phyloP scores from a whole-genome alignment of 139 green algal species.

The Tetraselmis chui region DNA sequence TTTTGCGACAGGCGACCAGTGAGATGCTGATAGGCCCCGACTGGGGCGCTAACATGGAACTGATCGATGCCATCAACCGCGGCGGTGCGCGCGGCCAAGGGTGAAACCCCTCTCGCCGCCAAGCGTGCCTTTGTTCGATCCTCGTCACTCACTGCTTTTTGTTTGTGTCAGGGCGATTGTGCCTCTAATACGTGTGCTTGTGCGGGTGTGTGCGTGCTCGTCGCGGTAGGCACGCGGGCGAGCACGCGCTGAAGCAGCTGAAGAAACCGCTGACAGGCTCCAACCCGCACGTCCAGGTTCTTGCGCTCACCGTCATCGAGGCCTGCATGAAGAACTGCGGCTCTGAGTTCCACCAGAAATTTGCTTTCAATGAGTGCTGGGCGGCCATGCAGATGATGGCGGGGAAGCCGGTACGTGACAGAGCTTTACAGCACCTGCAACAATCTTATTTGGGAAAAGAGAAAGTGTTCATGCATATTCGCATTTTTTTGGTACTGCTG shows the following conservation, averaged over 20 bases:
- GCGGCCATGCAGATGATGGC: constrained; percentile 29
- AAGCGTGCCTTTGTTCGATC: no score
- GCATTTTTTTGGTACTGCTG: no score
- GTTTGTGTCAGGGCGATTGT: no score
- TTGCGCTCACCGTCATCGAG: constrained; percentile 47
- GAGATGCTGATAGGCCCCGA: constrained; percentile 36
- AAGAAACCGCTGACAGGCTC: constrained; percentile 17
- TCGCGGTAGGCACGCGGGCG: not conserved
- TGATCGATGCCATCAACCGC: constrained; percentile 43
- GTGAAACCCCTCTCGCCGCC: no score
- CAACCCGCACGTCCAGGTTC: constrained; percentile 38
- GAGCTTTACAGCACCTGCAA: no score
- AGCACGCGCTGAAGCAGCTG: not conserved
- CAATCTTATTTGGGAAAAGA: no score
- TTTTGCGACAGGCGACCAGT: constrained; percentile 15
- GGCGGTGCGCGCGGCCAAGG: no score
- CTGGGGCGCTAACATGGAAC: constrained; percentile 38
- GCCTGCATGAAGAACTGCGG: constrained; percentile 54
- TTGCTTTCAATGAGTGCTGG: constrained; percentile 40
- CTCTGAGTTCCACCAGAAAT: constrained; percentile 30
- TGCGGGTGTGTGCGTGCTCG: no score
- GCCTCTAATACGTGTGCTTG: no score
- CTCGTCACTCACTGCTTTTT: no score
- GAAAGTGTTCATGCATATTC: no score
- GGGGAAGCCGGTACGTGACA: not conserved